Base-by-base conservation (phyloP, 164 flowering plant genomes). In the Piper longum region DNA sequence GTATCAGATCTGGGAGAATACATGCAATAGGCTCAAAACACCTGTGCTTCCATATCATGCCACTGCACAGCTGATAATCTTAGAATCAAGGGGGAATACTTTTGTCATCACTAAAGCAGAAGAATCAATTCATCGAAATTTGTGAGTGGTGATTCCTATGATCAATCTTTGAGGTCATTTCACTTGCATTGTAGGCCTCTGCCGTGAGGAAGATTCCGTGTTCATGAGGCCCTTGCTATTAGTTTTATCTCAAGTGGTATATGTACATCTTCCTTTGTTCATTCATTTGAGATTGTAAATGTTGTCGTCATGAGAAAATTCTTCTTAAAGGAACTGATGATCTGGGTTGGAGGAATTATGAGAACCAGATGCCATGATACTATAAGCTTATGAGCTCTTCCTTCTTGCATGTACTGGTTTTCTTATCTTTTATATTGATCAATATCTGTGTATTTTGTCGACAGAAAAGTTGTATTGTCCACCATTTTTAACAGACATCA, bases 361-460 rank as follows among this genome's bases (percentile, higher is more conserved):
- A 57, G 73, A 70, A 70, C 66, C 73, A 66, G 69, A 70, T 70
- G 73, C 73, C 41, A 62, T 16, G 62, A 52, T 51, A 42, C 41
- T 36, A 41, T 18, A 17, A 17, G 56, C 40, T 13, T 6, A 16
- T 43, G 5, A 44, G 11, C 26, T n/a, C 45, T 40, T 60, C 42
- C 48, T 42, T 6, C 41, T 17, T 60, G 36, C 19, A 60, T 16
- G 48, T 40, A 7, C 8, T 42, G 7, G 43, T 60, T 13, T 60
- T 16, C 2, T 43, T 48, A 14, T 41, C 62, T 60, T n/a, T 8
- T 16, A 41, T 16, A 18, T 39, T 36, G 61, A 41, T 36, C 41
- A 6, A 18, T 1, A 36, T 58, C 41, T 36, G 61, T 58, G 41
- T 58, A 19, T 58, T 58, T n/a, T 58, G 17, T 5, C 39, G 12